phyloP scores from a whole-genome alignment of 1,284 basidiomycete species.

The Sphagnurus paluster region DNA sequence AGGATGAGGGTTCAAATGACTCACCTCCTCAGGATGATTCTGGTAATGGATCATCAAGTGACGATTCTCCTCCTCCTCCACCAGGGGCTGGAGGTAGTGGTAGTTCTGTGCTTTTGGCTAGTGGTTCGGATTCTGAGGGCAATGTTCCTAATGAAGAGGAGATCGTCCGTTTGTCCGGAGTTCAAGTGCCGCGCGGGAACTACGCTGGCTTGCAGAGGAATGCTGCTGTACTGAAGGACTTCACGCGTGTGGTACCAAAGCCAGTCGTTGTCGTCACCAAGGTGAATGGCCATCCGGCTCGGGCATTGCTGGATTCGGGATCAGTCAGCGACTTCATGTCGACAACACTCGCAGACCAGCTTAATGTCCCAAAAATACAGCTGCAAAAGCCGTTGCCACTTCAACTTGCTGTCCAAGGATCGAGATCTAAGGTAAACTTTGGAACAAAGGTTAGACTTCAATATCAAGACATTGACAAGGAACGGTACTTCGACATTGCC shows the following conservation, averaged over 20 bases:
- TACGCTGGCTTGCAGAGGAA: constrained; percentile 15
- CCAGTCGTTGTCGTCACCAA: constrained; percentile 30
- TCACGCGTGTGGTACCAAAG: constrained; percentile 26
- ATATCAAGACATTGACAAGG: constrained; percentile 31
- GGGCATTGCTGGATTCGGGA: constrained; percentile 20
- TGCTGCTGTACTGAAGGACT: constrained; percentile 22
- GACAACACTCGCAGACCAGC: constrained; percentile 33
- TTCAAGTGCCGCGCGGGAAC: constrained; percentile 8
- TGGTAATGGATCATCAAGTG: background rate
- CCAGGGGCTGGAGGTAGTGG: background rate
- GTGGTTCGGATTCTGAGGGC: background rate
- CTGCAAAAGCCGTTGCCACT: constrained; percentile 26
- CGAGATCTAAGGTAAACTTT: constrained; percentile 29
- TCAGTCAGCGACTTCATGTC: constrained; percentile 42
- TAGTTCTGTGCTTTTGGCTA: background rate
- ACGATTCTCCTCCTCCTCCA: background rate
- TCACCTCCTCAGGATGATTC: background rate
- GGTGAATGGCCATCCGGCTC: constrained; percentile 31
- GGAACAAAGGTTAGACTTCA: constrained; percentile 18
- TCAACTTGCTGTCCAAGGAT: constrained; percentile 34
- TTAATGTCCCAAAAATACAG: constrained; percentile 20
- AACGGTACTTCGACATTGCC: constrained; percentile 30
- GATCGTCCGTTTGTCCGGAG: background rate
- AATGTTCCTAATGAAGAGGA: background rate
- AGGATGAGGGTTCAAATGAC: background rate